Percentiles rank a stretch among this genome's conserved stretches.
Conservation (phyloP, 2,329 filamentous ascomycete genomes). For the Monilinia fructigena region DNA sequence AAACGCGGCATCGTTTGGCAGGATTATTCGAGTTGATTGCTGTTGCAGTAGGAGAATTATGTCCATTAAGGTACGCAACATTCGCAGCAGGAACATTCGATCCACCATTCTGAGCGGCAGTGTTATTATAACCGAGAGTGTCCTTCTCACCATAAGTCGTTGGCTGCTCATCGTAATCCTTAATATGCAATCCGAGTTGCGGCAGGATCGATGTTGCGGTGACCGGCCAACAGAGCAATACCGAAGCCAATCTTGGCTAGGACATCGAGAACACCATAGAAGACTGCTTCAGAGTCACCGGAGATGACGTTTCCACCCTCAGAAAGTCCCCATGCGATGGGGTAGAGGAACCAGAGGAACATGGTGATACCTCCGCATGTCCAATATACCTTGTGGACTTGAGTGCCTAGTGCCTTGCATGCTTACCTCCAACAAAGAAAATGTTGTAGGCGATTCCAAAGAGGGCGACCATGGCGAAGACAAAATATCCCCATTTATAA, state of each 20-base stretch:
- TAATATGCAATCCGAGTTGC: conserved; percentile 10
- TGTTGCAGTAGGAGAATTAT: not conserved
- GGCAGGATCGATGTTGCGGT: conserved; percentile 55
- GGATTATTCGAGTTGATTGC: not conserved
- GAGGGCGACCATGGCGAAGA: conserved; percentile 54
- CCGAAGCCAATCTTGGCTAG: conserved; percentile 65
- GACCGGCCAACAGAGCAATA: conserved; percentile 57
- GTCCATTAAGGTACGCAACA: not conserved
- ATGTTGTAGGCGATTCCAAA: conserved; percentile 62
- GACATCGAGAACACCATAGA: conserved; percentile 67
- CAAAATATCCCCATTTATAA: conserved; percentile 70
- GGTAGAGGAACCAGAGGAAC: conserved; percentile 63
- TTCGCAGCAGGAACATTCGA: not conserved
- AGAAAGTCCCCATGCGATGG: conserved; percentile 60
- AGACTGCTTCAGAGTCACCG: conserved; percentile 63
- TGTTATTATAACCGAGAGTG: not conserved
- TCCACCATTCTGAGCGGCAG: not conserved
- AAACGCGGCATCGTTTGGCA: not conserved
- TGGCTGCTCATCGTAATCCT: conserved; percentile 14
- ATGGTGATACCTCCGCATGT: conserved; percentile 58
- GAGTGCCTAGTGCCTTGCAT: conserved; percentile 55
- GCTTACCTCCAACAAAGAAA: conserved; percentile 53
- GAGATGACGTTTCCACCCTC: conserved; percentile 66
- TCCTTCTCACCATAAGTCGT: not conserved
- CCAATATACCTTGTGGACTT: conserved; percentile 54